Evolutionary conservation across 495 filamentous ascomycete species (phyloP), one percentile per base, ranked within the genome.

Genomic region (Xylaria telfairii): DNA sequence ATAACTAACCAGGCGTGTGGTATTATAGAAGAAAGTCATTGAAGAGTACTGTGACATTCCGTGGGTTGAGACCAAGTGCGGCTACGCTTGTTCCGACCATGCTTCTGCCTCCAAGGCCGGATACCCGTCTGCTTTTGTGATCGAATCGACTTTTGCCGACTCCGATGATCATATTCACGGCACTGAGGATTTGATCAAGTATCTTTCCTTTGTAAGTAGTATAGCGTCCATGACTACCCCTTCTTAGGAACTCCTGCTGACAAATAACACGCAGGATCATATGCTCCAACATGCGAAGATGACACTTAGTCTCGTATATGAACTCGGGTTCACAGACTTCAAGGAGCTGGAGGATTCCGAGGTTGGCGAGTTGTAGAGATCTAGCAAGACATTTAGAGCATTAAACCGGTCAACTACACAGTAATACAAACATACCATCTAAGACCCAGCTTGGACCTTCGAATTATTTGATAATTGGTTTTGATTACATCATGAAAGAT

Each of bases 221-320:
- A 46, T 32, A 21, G 21, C n/a, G 12, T 13, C 1, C 39, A 46
- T 34, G 30, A 19, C 32, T 32, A 15, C 26, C 12, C 30, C 12
- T 19, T 28, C 26, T 39, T 53, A 17, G 21, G 26, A 32, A 41
- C 34, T 24, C 19, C 5, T 5, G 9, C 68, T 70, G 44, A 70
- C 30, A 28, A 54, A 10, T 44, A 39, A 13, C 13, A 41, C 21
- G 49, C 44, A 70, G 68, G 92, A 96, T 77, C 96, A 99, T 80
- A 99, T 99, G 96, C 85, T 97, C 65, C 92, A 99, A 83, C 96
- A 99, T 80, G 96, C 94, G 1, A 92, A 91, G 80, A 85, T 99
- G 87, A 97, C 93, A 30, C 83, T 98, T 63, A 93, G 90, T 1
- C 89, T 98, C 75, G 94, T 90, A 17, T 97, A 96, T 76, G 96